Percentiles rank a stretch among this genome's conserved stretches.
Evolutionary conservation across 768 basidiomycete species (phyloP).

Genomic region (Coprinopsis cinerea): DNA sequence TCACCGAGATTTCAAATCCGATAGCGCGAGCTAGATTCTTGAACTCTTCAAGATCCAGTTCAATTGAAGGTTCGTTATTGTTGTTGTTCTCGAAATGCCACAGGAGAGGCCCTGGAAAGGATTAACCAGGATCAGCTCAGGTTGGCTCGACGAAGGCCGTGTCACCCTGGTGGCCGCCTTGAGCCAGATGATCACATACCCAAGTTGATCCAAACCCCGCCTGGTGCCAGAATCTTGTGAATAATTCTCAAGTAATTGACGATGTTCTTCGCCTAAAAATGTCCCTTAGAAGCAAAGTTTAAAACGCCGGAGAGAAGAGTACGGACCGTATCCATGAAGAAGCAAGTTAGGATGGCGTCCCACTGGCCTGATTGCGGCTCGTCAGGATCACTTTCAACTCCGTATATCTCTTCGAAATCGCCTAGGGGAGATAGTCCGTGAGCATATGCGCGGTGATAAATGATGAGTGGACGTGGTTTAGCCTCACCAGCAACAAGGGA

Average conservation of each 20-base stretch:
- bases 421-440: conserved; percentile 35
- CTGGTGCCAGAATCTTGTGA: conserved; percentile 73
- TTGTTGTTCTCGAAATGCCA: conserved; percentile 96
- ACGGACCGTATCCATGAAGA: conserved; percentile 92
- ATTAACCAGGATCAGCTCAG: too few relatives aligned
- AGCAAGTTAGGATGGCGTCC: conserved; percentile 90
- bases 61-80: conserved; percentile 75
- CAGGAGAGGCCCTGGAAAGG: conserved; percentile 67
- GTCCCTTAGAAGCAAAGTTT: not conserved
- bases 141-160: too few relatives aligned
- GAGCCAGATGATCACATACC: conserved; percentile 48
- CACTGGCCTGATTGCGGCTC: conserved; percentile 74
- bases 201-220: conserved; percentile 90
- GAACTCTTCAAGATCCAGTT: conserved; percentile 86
- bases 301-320: not conserved
- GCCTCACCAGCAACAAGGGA: conserved; percentile 76
- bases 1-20: conserved; percentile 78
- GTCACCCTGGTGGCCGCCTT: too few relatives aligned
- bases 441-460: not conserved
- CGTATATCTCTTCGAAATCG: conserved; percentile 93
- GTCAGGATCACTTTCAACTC: conserved; percentile 42
- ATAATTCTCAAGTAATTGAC: conserved; percentile 88
- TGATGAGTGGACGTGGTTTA: not conserved
- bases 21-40: conserved; percentile 65
- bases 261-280: conserved; percentile 79